A percentile compares a stretch with the other conserved stretches of the same genome.
These are phyloP conservation scores for Apiospora aurea DNA, from an alignment of 2,329 filamentous ascomycete species.

Conservation along the genomic window DNA sequence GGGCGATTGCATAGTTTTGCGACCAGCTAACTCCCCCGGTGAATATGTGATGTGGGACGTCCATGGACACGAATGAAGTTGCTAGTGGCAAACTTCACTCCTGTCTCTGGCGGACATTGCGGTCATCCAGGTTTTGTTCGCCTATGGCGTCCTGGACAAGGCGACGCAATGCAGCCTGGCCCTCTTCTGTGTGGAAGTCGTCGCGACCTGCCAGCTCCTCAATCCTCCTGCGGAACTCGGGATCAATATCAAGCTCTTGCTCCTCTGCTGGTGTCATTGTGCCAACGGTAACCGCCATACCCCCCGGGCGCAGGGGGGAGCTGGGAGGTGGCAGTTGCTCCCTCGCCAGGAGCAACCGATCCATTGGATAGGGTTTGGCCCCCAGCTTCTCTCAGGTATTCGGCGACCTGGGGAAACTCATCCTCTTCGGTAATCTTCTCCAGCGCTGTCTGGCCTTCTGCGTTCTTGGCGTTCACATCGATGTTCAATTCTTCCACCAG, in stretches of 20 bases:
- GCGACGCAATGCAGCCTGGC: slow-evolving; percentile 78
- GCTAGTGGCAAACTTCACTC: slow-evolving; percentile 49
- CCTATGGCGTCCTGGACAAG: slow-evolving; percentile 82
- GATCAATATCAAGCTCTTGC: slow-evolving; percentile 71
- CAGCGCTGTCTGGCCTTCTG: slow-evolving; percentile 79
- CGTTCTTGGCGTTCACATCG: slow-evolving; percentile 69
- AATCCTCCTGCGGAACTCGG: slow-evolving; percentile 84
- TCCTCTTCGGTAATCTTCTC: slow-evolving; percentile 82
- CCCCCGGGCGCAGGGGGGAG: slow-evolving; percentile 75
- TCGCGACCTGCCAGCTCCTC: slow-evolving; percentile 85
- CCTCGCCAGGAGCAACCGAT: slow-evolving; percentile 31
- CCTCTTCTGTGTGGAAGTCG: slow-evolving; percentile 82
- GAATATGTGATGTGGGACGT: slow-evolving; percentile 70
- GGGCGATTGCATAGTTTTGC: slow-evolving; percentile 61
- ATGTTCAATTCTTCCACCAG: slow-evolving; percentile 84
- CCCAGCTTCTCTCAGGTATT: slow-evolving; percentile 65
- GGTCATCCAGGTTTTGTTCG: slow-evolving; percentile 68
- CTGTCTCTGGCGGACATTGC: slow-evolving; percentile 69
- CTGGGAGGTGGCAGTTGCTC: slow-evolving; percentile 44
- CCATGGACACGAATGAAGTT: slow-evolving; percentile 50
- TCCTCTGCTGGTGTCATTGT: slow-evolving; percentile 71
- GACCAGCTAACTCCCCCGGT: slow-evolving; percentile 54
- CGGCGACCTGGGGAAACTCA: slow-evolving; percentile 77
- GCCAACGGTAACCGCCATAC: slow-evolving; percentile 79
- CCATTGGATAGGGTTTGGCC: slow-evolving; percentile 38